A percentile compares a stretch with the other conserved stretches of the same genome.
Conservation (phyloP, 345 rosid species). For the Aquilaria malaccensis region DNA sequence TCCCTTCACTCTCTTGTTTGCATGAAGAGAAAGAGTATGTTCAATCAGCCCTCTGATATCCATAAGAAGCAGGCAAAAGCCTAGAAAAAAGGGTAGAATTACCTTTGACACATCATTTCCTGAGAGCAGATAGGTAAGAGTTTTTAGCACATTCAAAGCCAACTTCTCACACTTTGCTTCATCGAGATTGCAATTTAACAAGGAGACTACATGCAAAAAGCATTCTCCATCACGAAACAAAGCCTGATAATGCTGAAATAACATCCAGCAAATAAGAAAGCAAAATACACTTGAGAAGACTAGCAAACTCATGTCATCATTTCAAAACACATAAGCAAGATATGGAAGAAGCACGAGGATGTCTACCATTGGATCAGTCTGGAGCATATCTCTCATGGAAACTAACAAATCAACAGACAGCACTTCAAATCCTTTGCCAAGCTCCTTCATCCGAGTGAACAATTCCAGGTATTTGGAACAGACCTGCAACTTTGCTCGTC, state of each 20-base stretch:
- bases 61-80: conserved; percentile 3
- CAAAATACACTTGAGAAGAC: conserved; percentile 8
- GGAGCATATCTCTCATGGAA: conserved; percentile 82
- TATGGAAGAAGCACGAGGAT: conserved; percentile 4
- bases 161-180: conserved; percentile 71
- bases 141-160: conserved; percentile 81
- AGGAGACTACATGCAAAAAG: conserved; percentile 89
- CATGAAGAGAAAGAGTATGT: no score
- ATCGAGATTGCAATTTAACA: conserved; percentile 80
- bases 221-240: conserved; percentile 89
- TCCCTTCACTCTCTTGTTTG: no score
- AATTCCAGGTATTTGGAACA: conserved; percentile 88
- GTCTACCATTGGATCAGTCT: conserved; percentile 49
- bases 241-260: conserved; percentile 76
- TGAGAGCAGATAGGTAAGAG: conserved; percentile 76
- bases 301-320: conserved; percentile 4
- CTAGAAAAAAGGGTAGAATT: conserved; percentile 15
- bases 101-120: conserved; percentile 89
- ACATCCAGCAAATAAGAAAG: conserved; percentile 19
- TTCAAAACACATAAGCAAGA: conserved; percentile 9
- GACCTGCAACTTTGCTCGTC: conserved; percentile 55
- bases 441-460: conserved; percentile 83
- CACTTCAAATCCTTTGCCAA: conserved; percentile 48
- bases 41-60: conserved; percentile 5
- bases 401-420: conserved; percentile 67